Conservation (phyloP, 1,284 basidiomycete species). For the Agroathelia rolfsii region DNA sequence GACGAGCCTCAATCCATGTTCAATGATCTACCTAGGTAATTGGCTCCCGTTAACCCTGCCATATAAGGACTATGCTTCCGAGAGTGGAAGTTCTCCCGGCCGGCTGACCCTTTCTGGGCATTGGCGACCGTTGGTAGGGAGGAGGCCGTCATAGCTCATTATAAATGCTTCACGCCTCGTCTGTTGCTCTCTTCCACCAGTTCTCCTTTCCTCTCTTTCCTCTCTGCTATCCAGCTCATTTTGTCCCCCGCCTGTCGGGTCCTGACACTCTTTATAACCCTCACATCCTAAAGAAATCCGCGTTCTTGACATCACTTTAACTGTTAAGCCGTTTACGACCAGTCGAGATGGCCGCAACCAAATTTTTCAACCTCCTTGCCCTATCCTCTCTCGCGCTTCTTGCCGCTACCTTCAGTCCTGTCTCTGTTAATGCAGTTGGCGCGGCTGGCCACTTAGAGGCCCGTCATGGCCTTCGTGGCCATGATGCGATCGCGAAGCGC, state of each 20-base stretch:
- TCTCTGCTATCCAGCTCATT: constrained; percentile 14
- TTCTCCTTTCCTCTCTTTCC: constrained; percentile 11
- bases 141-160: too few species aligned
- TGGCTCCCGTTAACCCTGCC: too few species aligned
- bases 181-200: constrained; percentile 1
- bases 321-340: constrained; percentile 10
- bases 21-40: too few species aligned
- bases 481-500: constrained; percentile 37
- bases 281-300: constrained; percentile 16
- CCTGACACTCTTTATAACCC: constrained; percentile 24
- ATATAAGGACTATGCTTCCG: too few species aligned
- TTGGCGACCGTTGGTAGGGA: too few species aligned
- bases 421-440: constrained; percentile 42
- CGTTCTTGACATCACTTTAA: constrained; percentile 8
- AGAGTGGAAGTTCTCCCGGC: too few species aligned
- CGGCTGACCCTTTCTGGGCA: too few species aligned
- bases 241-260: constrained; percentile 14
- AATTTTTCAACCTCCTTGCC: constrained; percentile 46
- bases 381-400: constrained; percentile 49
- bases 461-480: constrained; percentile 21
- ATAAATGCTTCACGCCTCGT: constrained; percentile 10
- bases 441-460: constrained; percentile 28
- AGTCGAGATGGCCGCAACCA: constrained; percentile 37
- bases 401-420: constrained; percentile 35
- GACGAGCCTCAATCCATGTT: too few species aligned